Evolutionary conservation across 805 yeast species (phyloP).

Genomic region (Yamadazyma paraphyllophila): DNA sequence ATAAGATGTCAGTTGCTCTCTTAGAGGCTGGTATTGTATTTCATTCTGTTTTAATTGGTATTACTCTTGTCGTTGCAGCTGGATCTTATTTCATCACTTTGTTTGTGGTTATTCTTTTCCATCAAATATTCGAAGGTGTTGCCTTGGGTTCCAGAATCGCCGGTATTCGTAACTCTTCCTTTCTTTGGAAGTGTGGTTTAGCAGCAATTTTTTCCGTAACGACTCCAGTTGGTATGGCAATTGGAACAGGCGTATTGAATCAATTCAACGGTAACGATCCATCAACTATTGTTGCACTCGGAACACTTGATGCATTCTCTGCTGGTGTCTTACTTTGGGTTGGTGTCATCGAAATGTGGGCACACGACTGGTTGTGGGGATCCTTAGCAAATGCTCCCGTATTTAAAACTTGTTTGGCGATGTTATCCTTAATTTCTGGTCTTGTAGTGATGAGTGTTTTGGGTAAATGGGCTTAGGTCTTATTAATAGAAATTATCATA

Average conservation of each 20-base stretch:
- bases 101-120: conserved; percentile 30
- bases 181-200: conserved; percentile 17
- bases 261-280: conserved; percentile 29
- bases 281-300: conserved; percentile 29
- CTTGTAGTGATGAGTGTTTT: conserved; percentile 28
- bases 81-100: conserved; percentile 27
- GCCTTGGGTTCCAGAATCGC: conserved; percentile 29
- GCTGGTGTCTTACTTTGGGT: conserved; percentile 34
- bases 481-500: no score
- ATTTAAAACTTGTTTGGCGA: conserved; percentile 14
- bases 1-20: conserved; percentile 14
- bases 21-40: conserved; percentile 30
- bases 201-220: conserved; percentile 20
- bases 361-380: conserved; percentile 29
- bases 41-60: conserved; percentile 30
- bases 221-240: conserved; percentile 33
- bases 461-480: conserved; percentile 31
- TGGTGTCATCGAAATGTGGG: conserved; percentile 30
- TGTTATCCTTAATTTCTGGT: conserved; percentile 21
- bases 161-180: background rate
- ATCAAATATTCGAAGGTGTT: conserved; percentile 31
- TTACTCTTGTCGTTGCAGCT: conserved; percentile 29
- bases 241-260: conserved; percentile 27
- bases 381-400: conserved; percentile 16
- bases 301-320: conserved; percentile 32